Evolutionary conservation across 176 grass and related monocot genomes (phyloP).

Genomic region (Cymbopogon citratus): DNA sequence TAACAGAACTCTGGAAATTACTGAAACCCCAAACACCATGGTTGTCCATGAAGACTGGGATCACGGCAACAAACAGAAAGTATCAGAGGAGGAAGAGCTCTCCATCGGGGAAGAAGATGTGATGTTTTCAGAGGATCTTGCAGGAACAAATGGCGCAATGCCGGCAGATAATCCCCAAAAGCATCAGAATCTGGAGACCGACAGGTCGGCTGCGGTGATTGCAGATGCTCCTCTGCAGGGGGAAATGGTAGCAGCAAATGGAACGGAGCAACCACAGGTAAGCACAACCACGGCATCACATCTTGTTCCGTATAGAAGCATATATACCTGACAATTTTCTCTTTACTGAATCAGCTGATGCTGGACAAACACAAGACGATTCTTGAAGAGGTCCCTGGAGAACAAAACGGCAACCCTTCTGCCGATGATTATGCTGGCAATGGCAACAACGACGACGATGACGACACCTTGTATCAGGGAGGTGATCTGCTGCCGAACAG

Average conservation of each 20-base stretch:
- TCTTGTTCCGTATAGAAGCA: neutral
- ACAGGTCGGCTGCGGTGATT: neutral
- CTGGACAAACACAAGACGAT: neutral
- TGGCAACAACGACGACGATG: neutral
- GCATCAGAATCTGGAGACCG: neutral
- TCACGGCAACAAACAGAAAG: slow-evolving; percentile 13
- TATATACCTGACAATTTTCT: neutral
- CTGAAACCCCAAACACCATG: slow-evolving; percentile 34
- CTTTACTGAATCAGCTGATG: slow-evolving; percentile 20
- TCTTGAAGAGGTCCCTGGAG: neutral
- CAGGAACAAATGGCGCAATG: neutral
- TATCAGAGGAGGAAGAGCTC: slow-evolving; percentile 31
- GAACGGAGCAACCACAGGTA: slow-evolving; percentile 33
- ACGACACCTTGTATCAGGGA: neutral
- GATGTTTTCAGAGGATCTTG: neutral
- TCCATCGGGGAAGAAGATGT: neutral
- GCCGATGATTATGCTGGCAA: neutral
- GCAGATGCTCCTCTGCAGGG: neutral
- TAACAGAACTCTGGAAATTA: slow-evolving; percentile 39
- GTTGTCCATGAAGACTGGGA: slow-evolving; percentile 74
- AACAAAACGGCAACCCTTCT: neutral
- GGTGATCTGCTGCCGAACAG: neutral
- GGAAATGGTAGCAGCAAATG: neutral
- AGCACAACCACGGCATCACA: neutral
- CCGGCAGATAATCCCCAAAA: neutral